phyloP scores from a whole-genome alignment of 768 basidiomycete species.

The Pulveroboletus ravenelii region DNA sequence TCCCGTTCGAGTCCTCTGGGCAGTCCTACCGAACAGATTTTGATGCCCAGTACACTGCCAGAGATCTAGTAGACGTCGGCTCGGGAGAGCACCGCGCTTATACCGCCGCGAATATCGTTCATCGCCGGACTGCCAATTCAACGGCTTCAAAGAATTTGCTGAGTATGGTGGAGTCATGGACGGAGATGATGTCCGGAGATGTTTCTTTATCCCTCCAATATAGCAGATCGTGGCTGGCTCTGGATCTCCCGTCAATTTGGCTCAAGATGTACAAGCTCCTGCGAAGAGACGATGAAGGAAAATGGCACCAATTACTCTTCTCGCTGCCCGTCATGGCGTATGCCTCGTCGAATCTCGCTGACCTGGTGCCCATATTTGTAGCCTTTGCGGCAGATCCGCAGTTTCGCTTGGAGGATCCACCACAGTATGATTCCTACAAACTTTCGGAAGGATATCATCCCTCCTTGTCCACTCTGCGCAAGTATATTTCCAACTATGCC shows the following conservation, averaged over 20 bases:
- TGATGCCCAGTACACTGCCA: constrained; percentile 2
- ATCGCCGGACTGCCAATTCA: background rate
- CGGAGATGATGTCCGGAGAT: background rate
- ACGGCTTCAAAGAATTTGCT: background rate
- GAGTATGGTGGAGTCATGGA: constrained; percentile 10
- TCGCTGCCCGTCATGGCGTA: constrained; percentile 29
- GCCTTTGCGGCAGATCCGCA: constrained; percentile 23
- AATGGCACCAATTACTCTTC: constrained; percentile 25
- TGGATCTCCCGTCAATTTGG: constrained; percentile 20
- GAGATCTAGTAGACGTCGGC: background rate
- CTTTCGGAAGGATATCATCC: background rate
- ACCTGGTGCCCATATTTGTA: constrained; percentile 24
- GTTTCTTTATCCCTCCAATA: constrained; percentile 20
- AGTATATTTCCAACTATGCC: background rate
- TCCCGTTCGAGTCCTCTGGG: constrained; percentile 1
- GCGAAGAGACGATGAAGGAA: constrained; percentile 5
- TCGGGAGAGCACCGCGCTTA: constrained; percentile 18
- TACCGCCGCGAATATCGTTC: constrained; percentile 9
- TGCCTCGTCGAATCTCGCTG: background rate
- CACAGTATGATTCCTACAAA: constrained; percentile 1
- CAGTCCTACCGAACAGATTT: background rate
- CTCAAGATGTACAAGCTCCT: constrained; percentile 28
- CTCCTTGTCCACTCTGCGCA: background rate
- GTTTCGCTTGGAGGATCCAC: constrained; percentile 8
- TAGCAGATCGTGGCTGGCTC: constrained; percentile 25